Percentiles rank a stretch among this genome's conserved stretches.
Conservation (phyloP, 2,329 filamentous ascomycete species). For the Plenodomus biglobosus region DNA sequence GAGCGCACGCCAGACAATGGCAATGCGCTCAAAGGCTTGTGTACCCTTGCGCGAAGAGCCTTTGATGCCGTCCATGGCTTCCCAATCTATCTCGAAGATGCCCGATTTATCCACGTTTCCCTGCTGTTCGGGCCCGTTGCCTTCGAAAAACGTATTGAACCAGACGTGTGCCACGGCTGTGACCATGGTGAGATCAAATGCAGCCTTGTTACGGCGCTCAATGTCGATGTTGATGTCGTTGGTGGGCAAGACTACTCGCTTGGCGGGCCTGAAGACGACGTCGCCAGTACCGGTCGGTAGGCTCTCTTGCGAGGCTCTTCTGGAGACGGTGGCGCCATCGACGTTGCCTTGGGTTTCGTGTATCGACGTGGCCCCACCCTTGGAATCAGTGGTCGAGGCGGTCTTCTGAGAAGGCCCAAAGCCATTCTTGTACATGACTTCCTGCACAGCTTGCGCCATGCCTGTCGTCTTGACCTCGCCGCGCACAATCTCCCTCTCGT, state of each 20-base stretch:
- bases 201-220: constrained; percentile 79
- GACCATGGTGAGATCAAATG: constrained; percentile 80
- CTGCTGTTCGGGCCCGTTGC: constrained; percentile 67
- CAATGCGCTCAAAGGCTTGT: constrained; percentile 75
- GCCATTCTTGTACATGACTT: constrained; percentile 48
- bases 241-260: constrained; percentile 70
- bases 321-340: constrained; percentile 20
- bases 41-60: constrained; percentile 82
- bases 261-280: constrained; percentile 74
- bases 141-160: constrained; percentile 96
- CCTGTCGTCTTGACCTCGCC: constrained; percentile 51
- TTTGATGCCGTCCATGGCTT: constrained; percentile 90
- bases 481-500: constrained; percentile 69
- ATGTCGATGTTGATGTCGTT: constrained; percentile 90
- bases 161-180: constrained; percentile 92
- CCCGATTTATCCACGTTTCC: constrained; percentile 69
- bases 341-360: constrained; percentile 16
- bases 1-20: constrained; percentile 75
- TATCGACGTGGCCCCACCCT: constrained; percentile 23
- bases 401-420: constrained; percentile 28
- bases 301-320: constrained; percentile 24
- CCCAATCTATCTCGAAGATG: constrained; percentile 71
- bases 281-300: constrained; percentile 62
- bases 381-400: constrained; percentile 15
- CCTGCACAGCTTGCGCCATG: constrained; percentile 50